Evolutionary conservation across 345 rosid genomes (phyloP), one percentile per base, ranked within the genome.

Genomic region (Corchorus olitorius): DNA sequence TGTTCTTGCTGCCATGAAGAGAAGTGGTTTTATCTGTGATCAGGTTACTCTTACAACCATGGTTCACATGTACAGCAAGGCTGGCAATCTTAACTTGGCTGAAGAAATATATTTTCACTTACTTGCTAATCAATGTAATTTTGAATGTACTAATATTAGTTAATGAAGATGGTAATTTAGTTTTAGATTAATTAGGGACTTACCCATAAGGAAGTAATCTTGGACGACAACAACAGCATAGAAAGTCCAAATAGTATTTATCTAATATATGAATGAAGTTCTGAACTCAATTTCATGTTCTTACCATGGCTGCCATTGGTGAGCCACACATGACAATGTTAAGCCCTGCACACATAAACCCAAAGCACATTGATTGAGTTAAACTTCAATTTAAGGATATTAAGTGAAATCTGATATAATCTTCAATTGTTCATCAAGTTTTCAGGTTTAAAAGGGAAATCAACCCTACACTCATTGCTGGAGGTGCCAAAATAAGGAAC

Each of bases 61-160:
- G 92, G 81, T 89, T 79, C 81, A 88, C 86, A 76, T 89, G 81
- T 92, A 94, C 84, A 89, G 97, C 90, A 94, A 91, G 79, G 90
- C 93, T n/a, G 97, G 94, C 58, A 76, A 84, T 74, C 90, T 89
- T 70, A 84, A 73, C 67, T 75, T 77, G 72, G 97, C 93, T 0
- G 84, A 88, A 80, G 89, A 89, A 80, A 86, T n/a, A n/a, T n/a
- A n/a, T n/a, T n/a, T n/a, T n/a, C n/a, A n/a, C n/a, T n/a, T n/a
- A n/a, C n/a, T n/a, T n/a, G n/a, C n/a, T n/a, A n/a, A n/a, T n/a
- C n/a, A n/a, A n/a, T n/a, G n/a, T n/a, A n/a, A n/a, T n/a, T n/a
- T n/a, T n/a, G n/a, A n/a, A n/a, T n/a, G n/a, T n/a, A n/a, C n/a
- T n/a, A n/a, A n/a, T n/a, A n/a, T n/a, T n/a, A n/a, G 10, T 8